A percentile compares a stretch with the other conserved stretches of the same genome.
Evolutionary conservation across 2,329 filamentous ascomycete species (phyloP).

Genomic region (Clonostachys chloroleuca): DNA sequence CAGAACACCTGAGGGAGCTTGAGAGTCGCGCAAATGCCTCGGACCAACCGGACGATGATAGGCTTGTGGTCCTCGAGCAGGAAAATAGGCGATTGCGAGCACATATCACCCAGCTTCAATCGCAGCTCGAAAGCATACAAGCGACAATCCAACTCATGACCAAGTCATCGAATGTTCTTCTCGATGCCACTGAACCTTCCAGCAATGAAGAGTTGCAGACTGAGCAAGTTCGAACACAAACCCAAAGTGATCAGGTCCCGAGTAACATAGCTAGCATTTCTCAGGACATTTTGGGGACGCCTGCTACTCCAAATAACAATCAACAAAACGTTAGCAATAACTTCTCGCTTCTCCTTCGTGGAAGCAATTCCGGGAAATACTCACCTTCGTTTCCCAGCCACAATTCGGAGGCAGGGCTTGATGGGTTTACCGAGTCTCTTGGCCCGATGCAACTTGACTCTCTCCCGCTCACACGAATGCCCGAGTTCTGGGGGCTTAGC

Average conservation of each 20-base stretch:
- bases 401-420: too few species aligned
- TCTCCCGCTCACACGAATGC: constrained; percentile 14
- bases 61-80: constrained; percentile 11
- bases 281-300: too few species aligned
- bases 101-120: constrained; percentile 19
- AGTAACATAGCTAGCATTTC: background rate
- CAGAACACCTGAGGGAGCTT: constrained; percentile 17
- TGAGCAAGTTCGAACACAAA: background rate
- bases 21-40: constrained; percentile 12
- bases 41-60: constrained; percentile 13
- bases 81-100: constrained; percentile 16
- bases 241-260: background rate
- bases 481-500: constrained; percentile 19
- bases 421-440: background rate
- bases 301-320: background rate
- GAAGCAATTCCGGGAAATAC: background rate
- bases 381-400: too few species aligned
- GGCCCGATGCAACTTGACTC: background rate
- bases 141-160: constrained; percentile 14
- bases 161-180: constrained; percentile 13
- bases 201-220: background rate
- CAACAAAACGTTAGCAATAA: background rate
- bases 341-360: background rate
- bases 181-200: constrained; percentile 6
- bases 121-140: constrained; percentile 13